phyloP scores from a whole-genome alignment of 805 yeast genomes.

The Teunomyces funiuensis region DNA sequence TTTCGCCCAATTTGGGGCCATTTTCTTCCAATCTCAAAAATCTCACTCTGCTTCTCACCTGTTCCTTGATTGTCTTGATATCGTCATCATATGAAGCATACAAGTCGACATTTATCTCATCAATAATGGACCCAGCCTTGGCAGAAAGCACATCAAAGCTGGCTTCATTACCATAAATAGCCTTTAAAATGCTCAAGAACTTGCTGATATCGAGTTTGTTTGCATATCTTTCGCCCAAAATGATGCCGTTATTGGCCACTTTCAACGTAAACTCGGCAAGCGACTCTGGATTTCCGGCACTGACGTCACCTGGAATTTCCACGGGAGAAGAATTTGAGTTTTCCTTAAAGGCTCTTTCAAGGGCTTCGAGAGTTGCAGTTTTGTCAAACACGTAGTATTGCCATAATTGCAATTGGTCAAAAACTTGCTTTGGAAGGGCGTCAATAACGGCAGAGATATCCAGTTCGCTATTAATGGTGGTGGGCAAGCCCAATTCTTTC shows the following conservation, averaged over 20 bases:
- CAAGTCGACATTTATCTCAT: constrained; percentile 73
- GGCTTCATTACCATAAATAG: not conserved
- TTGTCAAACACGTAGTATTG: constrained; percentile 79
- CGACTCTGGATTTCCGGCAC: constrained; percentile 35
- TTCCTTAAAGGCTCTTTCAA: constrained; percentile 39
- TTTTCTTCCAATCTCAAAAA: constrained; percentile 73
- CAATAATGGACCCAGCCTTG: constrained; percentile 55
- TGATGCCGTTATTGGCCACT: constrained; percentile 43
- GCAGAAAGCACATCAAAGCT: constrained; percentile 24
- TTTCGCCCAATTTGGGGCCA: constrained; percentile 79
- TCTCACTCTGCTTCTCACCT: constrained; percentile 72
- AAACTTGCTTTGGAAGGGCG: constrained; percentile 66
- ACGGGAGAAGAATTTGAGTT: constrained; percentile 12
- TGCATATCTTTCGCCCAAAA: constrained; percentile 49
- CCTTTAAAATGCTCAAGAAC: constrained; percentile 46
- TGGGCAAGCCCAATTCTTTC: constrained; percentile 60
- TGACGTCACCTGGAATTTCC: constrained; percentile 24
- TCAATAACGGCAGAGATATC: constrained; percentile 66
- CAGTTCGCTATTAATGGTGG: constrained; percentile 44
- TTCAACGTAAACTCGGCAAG: constrained; percentile 51
- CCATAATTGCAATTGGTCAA: constrained; percentile 74
- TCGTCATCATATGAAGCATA: constrained; percentile 80
- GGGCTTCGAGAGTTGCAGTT: constrained; percentile 33
- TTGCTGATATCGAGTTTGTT: constrained; percentile 52
- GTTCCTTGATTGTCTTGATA: constrained; percentile 58